These are phyloP conservation scores for Venturia nashicola DNA, from an alignment of 2,329 filamentous ascomycete genomes.

Conservation along the genomic window DNA sequence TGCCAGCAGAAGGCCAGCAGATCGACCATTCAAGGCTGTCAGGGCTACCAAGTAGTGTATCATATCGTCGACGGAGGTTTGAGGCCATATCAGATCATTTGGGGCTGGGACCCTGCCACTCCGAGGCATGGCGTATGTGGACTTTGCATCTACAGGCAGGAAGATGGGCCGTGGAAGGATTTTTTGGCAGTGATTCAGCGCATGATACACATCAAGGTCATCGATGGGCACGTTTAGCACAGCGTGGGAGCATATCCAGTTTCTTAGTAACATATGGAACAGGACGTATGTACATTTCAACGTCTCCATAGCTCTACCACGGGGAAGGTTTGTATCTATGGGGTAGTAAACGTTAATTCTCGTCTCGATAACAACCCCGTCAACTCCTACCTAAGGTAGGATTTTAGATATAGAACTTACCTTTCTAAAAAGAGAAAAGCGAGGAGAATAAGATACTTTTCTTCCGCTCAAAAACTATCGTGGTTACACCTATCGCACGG, in stretches of 20 bases:
- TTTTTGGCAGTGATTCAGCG: not conserved
- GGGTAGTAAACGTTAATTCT: too few species aligned
- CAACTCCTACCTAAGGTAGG: too few species aligned
- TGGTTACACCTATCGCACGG: too few species aligned
- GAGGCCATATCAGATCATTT: not conserved
- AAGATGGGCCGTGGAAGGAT: not conserved
- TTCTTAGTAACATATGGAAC: not conserved
- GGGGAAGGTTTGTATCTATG: too few species aligned
- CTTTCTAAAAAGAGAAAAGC: too few species aligned
- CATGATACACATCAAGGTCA: not conserved
- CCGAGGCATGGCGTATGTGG: not conserved
- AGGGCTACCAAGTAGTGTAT: not conserved
- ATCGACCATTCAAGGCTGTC: slow-evolving; percentile 3
- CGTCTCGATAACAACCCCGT: too few species aligned
- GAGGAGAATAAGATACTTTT: too few species aligned
- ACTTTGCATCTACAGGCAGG: not conserved
- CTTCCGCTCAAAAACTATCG: too few species aligned
- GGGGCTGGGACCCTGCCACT: not conserved
- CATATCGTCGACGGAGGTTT: not conserved
- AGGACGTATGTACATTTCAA: not conserved
- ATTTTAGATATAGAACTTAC: too few species aligned
- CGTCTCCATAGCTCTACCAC: not conserved
- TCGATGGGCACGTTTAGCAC: not conserved
- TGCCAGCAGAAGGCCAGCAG: slow-evolving; percentile 12
- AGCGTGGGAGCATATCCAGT: not conserved